Evolutionary conservation across 1,139 yeast genomes (phyloP), one percentile per base, ranked within the genome.

Genomic region (Lodderomyces oxycetoniae): DNA sequence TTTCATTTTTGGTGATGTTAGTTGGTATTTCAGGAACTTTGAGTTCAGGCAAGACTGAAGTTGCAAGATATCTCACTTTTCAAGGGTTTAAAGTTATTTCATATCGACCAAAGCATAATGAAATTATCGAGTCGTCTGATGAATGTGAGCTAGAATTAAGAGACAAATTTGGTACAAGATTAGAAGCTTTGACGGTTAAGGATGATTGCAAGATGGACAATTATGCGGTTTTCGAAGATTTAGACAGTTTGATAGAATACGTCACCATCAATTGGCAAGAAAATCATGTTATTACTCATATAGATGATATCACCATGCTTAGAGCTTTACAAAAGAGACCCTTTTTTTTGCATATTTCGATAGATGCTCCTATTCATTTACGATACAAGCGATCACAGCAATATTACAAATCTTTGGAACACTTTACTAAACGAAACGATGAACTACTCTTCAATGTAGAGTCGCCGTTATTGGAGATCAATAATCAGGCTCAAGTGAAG

Each of bases 1-100:
- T n/a, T n/a, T n/a, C n/a, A n/a, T n/a, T n/a, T n/a, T n/a, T n/a
- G 15, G n/a, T 25, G 16, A 85, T 85, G 95, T 65, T 85, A 30
- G 74, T 85, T 32, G 94, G 93, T 2, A 67, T 85, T 7, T 76
- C 89, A 1, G 95, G 94, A 0, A 73, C 88, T 0, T 54, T 73
- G 0, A 71, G 81, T 32, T 70, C 93, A 4, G 95, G 94, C 1
- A 77, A 79, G 44, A 67, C 77, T 3, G 83, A 78, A 41, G 78
- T 82, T 1, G 78, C 79, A 0, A 54, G 74, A 28, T 81, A 74
- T 51, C 61, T 85, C 42, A 60, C 66, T 1, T 61, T 61, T 33
- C 77, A 75, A 40, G 87, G 85, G 8, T 83, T 81, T 55, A 57
- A 61, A 34, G 58, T 60, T 22, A 40, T 67, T 9, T 35, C 46